Evolutionary conservation across 805 yeast genomes (phyloP), one percentile per base, ranked within the genome.

Genomic region (Saccharomyces mikatae): DNA sequence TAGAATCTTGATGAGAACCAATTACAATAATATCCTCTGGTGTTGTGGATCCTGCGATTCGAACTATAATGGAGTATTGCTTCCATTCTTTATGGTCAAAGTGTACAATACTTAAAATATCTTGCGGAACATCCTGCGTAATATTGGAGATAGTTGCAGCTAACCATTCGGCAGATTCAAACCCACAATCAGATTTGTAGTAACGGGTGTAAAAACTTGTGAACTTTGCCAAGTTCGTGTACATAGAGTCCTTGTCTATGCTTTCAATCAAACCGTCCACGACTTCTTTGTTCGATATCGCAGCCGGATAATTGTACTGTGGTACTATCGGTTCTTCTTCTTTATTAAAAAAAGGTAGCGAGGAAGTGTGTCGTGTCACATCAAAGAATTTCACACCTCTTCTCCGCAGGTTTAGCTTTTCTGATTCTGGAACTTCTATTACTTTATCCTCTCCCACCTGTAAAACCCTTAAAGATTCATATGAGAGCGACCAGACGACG

Each of bases 1-100:
- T 78, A 2, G 96, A 86, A 67, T 92, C 98, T 65, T 86, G 87
- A 71, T 92, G 98, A 27, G 95, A 87, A 1, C 97, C 97, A 44
- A 92, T 79, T 14, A 92, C 82, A 1, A 92, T 84, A 4, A 76
- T 70, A 31, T 71, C 67, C 4, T 74, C 76, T 47, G 76, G 71
- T 26, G 63, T 63, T 28, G 56, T 61, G 13, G 56, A 49, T 21
- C 90, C 89, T 6, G 77, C 76, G 47, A 91, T 76, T 14, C 77
- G 74, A 9, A 87, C 88, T 51, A 91, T 78, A 3, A 89, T 74
- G 3, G 94, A 85, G 63, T 79, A 84, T 70, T 91, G 97, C 58
- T 74, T 76, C 96, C 96, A 91, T 1, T 72, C 76, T 2, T 75
- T 62, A 67, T 91, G 97, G 27, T 77, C 71, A 56, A 87, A 73